Evolutionary conservation across 1,139 yeast species (phyloP).

Genomic region (Yamadazyma membranifaciens): DNA sequence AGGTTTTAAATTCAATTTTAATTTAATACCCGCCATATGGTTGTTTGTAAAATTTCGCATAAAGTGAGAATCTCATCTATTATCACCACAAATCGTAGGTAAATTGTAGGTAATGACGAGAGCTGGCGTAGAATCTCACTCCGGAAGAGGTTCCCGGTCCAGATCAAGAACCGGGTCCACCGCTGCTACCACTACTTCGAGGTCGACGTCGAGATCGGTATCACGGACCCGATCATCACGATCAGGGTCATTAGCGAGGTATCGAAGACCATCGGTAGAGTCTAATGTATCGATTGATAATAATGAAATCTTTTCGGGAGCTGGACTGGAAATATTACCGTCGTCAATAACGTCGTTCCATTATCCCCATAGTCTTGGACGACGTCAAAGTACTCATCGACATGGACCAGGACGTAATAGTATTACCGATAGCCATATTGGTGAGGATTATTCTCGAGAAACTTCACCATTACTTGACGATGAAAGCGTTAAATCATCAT

Average conservation of each 20-base stretch:
- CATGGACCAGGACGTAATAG: background rate
- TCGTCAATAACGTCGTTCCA: conserved; percentile 88
- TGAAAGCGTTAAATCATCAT: conserved; percentile 27
- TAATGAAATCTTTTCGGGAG: conserved; percentile 85
- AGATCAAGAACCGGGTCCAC: too few species aligned
- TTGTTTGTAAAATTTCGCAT: conserved; percentile 1
- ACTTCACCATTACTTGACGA: conserved; percentile 38
- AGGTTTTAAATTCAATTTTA: conserved; percentile 21
- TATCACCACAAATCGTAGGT: background rate
- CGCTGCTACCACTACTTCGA: too few species aligned
- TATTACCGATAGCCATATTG: background rate
- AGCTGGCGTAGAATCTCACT: background rate
- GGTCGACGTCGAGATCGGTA: background rate
- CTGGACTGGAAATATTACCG: conserved; percentile 85
- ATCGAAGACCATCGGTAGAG: conserved; percentile 27
- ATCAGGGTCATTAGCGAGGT: conserved; percentile 9
- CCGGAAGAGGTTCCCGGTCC: too few species aligned
- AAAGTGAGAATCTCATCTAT: background rate
- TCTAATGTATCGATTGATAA: conserved; percentile 44
- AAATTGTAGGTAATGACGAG: background rate
- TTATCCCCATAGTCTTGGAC: conserved; percentile 56
- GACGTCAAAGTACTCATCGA: conserved; percentile 2
- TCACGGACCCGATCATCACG: conserved; percentile 5
- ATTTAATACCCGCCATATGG: conserved; percentile 10
- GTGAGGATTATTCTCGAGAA: conserved; percentile 24